Base-by-base conservation (phyloP, 495 filamentous ascomycete species). In the Glonium stellatum region DNA sequence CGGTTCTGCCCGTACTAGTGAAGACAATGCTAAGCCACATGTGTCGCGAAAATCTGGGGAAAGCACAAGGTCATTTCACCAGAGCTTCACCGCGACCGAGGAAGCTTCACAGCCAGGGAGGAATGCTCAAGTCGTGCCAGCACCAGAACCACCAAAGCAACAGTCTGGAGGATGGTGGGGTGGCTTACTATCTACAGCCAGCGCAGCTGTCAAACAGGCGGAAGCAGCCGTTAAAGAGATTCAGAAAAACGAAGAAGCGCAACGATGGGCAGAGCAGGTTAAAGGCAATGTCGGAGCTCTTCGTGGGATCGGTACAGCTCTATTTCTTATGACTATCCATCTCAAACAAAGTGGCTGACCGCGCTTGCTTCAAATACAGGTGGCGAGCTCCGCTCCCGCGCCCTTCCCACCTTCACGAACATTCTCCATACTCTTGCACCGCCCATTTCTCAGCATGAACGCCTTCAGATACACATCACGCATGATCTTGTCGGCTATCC, bases 391-490 rank as follows among this genome's bases (percentile, higher is more conserved):
- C 83, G 87, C 60, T 87, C 87, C 62, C 87, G 88, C 63, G 93
- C 93, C 46, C 79, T 99, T 27, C 93, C 93, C 49, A 97, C 93
- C 61, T 96, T 99, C 71, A 92, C 91, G 67, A 87, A 87, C 69
- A 86, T 99, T 69, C 82, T 99, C 55, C 88, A 96, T 70, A 95
- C 88, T 47, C 85, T 99, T 56, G 95, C 93, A 1, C 95, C 93
- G 42, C 93, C 93, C 10, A 99, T 99, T 67, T 93, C 90, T 22
- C 93, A 92, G 5, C 95, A 97, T 74, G 93, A 99, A 76, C 89
- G 93, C 54, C 88, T 99, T 9, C 88, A 93, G 67, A 99, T 99
- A 70, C 93, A 99, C 78, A 89, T 95, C 58, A 96, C 95, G 19
- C 95, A 97, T 76, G 91, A 97, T 70, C 80, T 97, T 19, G 84